Percentiles rank a stretch among this genome's conserved stretches.
phyloP scores from a whole-genome alignment of 495 filamentous ascomycete genomes.

The Penicillium psychrofluorescens region DNA sequence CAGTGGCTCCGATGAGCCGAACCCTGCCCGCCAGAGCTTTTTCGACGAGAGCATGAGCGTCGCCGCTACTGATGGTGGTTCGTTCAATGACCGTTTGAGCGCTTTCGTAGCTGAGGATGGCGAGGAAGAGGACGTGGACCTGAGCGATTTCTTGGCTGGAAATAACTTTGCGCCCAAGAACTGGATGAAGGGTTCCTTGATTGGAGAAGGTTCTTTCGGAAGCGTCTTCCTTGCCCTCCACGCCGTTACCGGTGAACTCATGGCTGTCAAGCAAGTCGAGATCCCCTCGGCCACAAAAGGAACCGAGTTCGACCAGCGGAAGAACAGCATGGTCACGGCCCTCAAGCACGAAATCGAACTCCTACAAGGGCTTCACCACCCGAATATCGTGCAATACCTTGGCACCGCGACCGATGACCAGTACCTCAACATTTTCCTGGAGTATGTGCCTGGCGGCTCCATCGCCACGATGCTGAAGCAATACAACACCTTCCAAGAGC shows the following conservation, averaged over 20 bases:
- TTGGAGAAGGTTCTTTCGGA: conserved; percentile 95
- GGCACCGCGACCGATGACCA: conserved; percentile 85
- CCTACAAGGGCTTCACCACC: conserved; percentile 87
- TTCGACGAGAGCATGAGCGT: conserved; percentile 72
- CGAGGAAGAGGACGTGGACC: conserved; percentile 73
- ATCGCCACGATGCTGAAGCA: conserved; percentile 97
- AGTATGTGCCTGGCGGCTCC: conserved; percentile 96
- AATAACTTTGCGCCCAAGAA: conserved; percentile 92
- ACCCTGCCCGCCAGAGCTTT: conserved; percentile 60
- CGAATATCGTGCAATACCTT: conserved; percentile 97
- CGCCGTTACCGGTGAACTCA: conserved; percentile 91
- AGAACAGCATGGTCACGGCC: conserved; percentile 96
- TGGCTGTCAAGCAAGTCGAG: conserved; percentile 98
- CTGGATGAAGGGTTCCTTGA: conserved; percentile 98
- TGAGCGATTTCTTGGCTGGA: conserved; percentile 77
- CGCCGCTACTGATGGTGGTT: conserved; percentile 55
- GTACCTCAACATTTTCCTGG: conserved; percentile 98
- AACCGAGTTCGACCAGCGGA: conserved; percentile 75
- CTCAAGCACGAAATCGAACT: conserved; percentile 94
- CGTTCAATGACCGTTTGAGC: conserved; percentile 62
- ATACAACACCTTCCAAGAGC: conserved; percentile 90
- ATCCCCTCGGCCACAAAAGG: conserved; percentile 74
- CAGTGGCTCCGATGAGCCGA: conserved; percentile 76
- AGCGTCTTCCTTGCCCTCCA: conserved; percentile 96
- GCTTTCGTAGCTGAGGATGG: conserved; percentile 65